A percentile compares a stretch with the other conserved stretches of the same genome.
phyloP scores from a whole-genome alignment of 2,329 filamentous ascomycete species.

The Penicillium rolfsii region DNA sequence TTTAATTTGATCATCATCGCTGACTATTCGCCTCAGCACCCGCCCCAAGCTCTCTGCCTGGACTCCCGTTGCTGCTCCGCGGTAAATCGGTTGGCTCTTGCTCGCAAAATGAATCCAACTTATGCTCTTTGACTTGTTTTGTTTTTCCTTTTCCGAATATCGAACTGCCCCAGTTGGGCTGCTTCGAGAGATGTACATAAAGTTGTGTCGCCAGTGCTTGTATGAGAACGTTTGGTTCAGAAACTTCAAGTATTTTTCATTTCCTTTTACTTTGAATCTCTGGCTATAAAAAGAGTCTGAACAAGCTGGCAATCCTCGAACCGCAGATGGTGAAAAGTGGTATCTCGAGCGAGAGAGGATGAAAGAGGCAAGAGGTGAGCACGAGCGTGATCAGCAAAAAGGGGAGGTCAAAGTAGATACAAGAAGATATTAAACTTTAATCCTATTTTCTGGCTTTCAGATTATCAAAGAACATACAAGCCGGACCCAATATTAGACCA shows the following conservation, averaged over 20 bases:
- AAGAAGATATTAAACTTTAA: conserved; percentile 25
- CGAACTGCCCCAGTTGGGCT: conserved; percentile 7
- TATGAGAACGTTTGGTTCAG: conserved; percentile 19
- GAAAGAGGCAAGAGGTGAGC: conserved; percentile 9
- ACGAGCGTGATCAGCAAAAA: conserved; percentile 6
- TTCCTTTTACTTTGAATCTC: conserved; percentile 11
- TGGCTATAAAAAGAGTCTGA: conserved; percentile 7
- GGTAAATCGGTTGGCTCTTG: conserved; percentile 30
- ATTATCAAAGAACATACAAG: conserved; percentile 63
- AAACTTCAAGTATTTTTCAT: conserved; percentile 18
- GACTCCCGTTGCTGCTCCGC: conserved; percentile 42
- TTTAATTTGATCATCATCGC: neutral
- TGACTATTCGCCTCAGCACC: conserved; percentile 27
- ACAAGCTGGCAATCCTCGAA: conserved; percentile 13
- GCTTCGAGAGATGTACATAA: conserved; percentile 42
- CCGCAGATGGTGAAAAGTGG: conserved; percentile 28
- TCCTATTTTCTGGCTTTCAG: neutral
- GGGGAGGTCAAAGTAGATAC: conserved; percentile 24
- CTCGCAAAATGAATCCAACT: conserved; percentile 25
- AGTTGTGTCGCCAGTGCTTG: conserved; percentile 37
- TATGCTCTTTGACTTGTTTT: conserved; percentile 15
- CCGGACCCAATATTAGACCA: conserved; percentile 74
- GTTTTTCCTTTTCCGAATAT: conserved; percentile 12
- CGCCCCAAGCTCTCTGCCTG: conserved; percentile 42
- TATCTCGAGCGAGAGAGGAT: conserved; percentile 31